Conservation (phyloP, 805 yeast species). For the Candida morakotiae region DNA sequence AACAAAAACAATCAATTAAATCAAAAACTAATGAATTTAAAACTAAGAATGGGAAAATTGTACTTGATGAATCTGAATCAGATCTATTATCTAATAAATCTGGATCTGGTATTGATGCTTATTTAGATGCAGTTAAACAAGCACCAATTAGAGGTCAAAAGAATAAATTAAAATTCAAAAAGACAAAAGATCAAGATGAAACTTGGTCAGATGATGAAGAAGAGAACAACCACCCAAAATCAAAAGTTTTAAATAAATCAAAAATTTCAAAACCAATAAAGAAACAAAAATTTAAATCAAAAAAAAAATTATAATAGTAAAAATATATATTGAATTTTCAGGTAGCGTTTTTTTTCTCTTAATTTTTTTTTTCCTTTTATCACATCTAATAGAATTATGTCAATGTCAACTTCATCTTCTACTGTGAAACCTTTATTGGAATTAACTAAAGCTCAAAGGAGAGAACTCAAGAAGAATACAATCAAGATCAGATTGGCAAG, state of each 20-base stretch:
- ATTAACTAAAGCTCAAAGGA: conserved; percentile 5
- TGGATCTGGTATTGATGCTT: conserved; percentile 78
- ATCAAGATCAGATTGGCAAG: conserved; percentile 88
- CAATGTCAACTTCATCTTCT: too few species aligned
- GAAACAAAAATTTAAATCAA: conserved; percentile 52
- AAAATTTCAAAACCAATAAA: conserved; percentile 28
- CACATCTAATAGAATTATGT: too few species aligned
- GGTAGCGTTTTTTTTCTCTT: conserved; percentile 3
- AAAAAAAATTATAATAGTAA: conserved; percentile 47
- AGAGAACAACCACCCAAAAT: conserved; percentile 30
- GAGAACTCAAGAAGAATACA: conserved; percentile 20
- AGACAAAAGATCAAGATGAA: conserved; percentile 50
- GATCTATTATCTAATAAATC: conserved; percentile 42
- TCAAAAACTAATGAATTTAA: conserved; percentile 37
- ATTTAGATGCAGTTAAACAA: conserved; percentile 86
- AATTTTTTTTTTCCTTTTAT: not conserved
- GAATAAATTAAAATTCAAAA: conserved; percentile 84
- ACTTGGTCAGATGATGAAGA: conserved; percentile 46
- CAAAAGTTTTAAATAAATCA: conserved; percentile 15
- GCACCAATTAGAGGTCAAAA: conserved; percentile 94
- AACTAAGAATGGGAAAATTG: conserved; percentile 63
- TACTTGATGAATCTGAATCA: conserved; percentile 53
- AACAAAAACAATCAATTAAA: conserved; percentile 26
- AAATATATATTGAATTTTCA: not conserved
- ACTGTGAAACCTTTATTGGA: conserved; percentile 2